Evolutionary conservation across 345 rosid genomes (phyloP).

Genomic region (Murraya paniculata): DNA sequence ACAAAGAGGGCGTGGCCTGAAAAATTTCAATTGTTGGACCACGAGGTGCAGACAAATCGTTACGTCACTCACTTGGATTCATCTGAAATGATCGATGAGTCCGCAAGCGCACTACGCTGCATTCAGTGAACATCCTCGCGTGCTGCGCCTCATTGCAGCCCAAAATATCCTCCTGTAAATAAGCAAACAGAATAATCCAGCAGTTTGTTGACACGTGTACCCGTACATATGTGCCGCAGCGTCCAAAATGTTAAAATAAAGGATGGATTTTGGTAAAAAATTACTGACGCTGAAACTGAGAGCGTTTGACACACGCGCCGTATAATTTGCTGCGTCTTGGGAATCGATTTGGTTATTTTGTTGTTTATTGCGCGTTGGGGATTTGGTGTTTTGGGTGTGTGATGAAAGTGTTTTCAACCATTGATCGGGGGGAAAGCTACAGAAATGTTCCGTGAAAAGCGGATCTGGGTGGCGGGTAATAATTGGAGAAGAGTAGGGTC

Average conservation of each 20-base stretch:
- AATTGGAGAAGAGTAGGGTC: not conserved
- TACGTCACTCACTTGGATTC: not conserved
- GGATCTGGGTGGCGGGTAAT: slow-evolving; percentile 30
- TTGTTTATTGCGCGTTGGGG: not conserved
- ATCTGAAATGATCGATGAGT: not conserved
- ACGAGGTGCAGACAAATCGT: not conserved
- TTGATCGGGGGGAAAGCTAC: slow-evolving; percentile 19
- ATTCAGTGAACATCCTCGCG: not conserved
- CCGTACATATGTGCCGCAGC: not conserved
- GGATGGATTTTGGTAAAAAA: not conserved
- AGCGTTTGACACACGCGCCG: not conserved
- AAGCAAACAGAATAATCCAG: slow-evolving; percentile 7
- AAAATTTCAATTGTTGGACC: not conserved
- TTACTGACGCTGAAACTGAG: not conserved
- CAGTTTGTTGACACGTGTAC: not conserved
- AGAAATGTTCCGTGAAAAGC: slow-evolving; percentile 24
- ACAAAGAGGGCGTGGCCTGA: not conserved
- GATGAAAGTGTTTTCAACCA: slow-evolving; percentile 21
- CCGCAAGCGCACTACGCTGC: not conserved
- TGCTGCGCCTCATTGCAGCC: not conserved
- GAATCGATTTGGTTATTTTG: not conserved
- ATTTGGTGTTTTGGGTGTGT: not conserved
- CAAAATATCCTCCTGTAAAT: not conserved
- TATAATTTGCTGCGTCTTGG: not conserved
- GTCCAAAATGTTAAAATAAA: not conserved